Percentiles rank a stretch among this genome's conserved stretches.
Evolutionary conservation across 495 filamentous ascomycete genomes (phyloP).

Genomic region (Coniosporium apollinis): DNA sequence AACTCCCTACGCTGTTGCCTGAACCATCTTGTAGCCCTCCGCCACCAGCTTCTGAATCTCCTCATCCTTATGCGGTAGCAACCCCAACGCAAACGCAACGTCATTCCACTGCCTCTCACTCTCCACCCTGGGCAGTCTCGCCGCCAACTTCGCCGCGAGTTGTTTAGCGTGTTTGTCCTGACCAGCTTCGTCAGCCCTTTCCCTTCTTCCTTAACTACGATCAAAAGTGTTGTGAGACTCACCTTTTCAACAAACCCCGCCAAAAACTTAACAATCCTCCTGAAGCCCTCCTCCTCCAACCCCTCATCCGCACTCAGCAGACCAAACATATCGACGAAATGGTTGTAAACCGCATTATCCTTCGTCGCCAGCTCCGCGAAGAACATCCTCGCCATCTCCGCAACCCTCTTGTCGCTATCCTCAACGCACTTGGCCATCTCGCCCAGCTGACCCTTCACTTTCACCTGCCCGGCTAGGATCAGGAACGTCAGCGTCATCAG

Average conservation of each 20-base stretch:
- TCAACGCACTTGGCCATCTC: slow-evolving; percentile 99
- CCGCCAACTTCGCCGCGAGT: slow-evolving; percentile 82
- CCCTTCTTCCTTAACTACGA: too few relatives aligned
- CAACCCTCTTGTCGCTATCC: slow-evolving; percentile 82
- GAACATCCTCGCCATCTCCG: slow-evolving; percentile 93
- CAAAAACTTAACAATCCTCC: slow-evolving; percentile 78
- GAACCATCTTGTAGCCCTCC: slow-evolving; percentile 76
- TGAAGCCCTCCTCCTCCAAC: slow-evolving; percentile 69
- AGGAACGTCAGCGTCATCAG: slow-evolving; percentile 97
- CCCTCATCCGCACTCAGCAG: slow-evolving; percentile 65
- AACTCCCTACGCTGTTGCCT: slow-evolving; percentile 45
- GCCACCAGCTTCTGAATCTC: slow-evolving; percentile 73
- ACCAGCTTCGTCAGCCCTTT: too few relatives aligned
- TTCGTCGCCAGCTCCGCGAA: slow-evolving; percentile 94
- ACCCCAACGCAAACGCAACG: slow-evolving; percentile 73
- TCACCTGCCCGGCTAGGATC: slow-evolving; percentile 94
- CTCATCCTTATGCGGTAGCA: slow-evolving; percentile 94
- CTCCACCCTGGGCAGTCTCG: slow-evolving; percentile 70
- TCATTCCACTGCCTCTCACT: slow-evolving; percentile 94
- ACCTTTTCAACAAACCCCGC: slow-evolving; percentile 96
- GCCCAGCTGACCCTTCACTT: slow-evolving; percentile 98
- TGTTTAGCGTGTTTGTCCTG: slow-evolving; percentile 98
- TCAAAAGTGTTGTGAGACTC: too few relatives aligned
- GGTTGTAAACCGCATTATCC: slow-evolving; percentile 98
- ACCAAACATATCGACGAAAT: slow-evolving; percentile 99